A percentile compares a stretch with the other conserved stretches of the same genome.
Conservation (phyloP, 169 alveolate genomes). For the Amoebophrya sp. region DNA sequence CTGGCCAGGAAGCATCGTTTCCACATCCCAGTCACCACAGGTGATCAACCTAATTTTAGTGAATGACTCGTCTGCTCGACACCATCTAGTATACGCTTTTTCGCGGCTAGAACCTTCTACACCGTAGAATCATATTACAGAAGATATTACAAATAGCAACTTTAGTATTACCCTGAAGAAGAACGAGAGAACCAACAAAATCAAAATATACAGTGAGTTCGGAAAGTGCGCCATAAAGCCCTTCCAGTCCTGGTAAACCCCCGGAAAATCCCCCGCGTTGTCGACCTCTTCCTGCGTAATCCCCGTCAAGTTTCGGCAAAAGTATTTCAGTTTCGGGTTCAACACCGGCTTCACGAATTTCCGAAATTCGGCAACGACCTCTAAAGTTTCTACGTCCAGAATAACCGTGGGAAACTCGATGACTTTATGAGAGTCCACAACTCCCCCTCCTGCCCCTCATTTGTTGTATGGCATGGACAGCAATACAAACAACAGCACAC, state of each 20-base stretch:
- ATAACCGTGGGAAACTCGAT: background rate
- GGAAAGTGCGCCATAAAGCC: background rate
- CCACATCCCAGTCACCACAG: background rate
- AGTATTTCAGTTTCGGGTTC: background rate
- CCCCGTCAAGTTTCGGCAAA: background rate
- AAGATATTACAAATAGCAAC: background rate
- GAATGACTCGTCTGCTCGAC: too few relatives aligned
- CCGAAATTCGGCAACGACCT: background rate
- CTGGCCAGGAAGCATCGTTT: background rate
- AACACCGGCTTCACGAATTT: background rate
- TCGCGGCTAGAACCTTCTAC: too few relatives aligned
- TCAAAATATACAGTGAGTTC: background rate
- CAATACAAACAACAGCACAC: too few relatives aligned
- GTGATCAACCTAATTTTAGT: background rate
- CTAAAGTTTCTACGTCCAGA: background rate
- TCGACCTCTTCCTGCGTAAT: background rate
- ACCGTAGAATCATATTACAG: too few relatives aligned
- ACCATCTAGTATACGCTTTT: too few relatives aligned
- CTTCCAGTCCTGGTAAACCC: background rate
- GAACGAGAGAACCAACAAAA: too few relatives aligned
- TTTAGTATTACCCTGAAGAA: too few relatives aligned
- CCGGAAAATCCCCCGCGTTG: background rate
- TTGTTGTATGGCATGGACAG: too few relatives aligned
- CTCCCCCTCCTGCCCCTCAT: too few relatives aligned
- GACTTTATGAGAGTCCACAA: too few relatives aligned